A percentile compares a stretch with the other conserved stretches of the same genome.
Evolutionary conservation across 116 monocot species (phyloP).

Genomic region (Thalassia testudinum): DNA sequence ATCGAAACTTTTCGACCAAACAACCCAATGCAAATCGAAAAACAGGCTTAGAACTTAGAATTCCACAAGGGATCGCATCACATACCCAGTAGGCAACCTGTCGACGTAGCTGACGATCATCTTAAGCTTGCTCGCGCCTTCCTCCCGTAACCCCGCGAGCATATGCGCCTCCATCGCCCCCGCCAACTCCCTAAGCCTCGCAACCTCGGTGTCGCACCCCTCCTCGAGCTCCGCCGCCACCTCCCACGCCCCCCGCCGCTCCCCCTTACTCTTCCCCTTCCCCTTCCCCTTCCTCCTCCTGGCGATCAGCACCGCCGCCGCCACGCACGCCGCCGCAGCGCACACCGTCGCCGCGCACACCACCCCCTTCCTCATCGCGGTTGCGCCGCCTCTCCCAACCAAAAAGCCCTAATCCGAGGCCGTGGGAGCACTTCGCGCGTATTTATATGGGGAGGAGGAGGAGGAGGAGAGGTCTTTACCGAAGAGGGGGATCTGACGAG

Average conservation of each 20-base stretch:
- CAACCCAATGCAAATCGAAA: background rate
- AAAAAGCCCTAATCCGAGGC: no score
- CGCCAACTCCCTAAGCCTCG: conserved; percentile 56
- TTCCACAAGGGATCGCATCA: background rate
- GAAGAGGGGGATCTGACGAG: no score
- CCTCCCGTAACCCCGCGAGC: conserved; percentile 80
- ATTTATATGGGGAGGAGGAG: no score
- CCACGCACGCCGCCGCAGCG: conserved; percentile 33
- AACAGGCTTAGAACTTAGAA: background rate
- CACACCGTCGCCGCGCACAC: conserved; percentile 22
- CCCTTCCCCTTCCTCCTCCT: conserved; percentile 28
- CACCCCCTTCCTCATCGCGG: conserved; percentile 32
- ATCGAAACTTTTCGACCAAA: background rate
- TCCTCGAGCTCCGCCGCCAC: conserved; percentile 54
- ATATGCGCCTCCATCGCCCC: conserved; percentile 81
- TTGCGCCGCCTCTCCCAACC: background rate
- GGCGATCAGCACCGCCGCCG: conserved; percentile 33
- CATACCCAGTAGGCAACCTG: conserved; percentile 83
- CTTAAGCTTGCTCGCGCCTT: conserved; percentile 84
- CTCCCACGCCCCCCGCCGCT: conserved; percentile 28
- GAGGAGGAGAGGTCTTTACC: no score
- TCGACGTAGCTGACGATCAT: conserved; percentile 97
- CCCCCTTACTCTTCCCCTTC: conserved; percentile 24
- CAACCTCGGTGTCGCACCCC: conserved; percentile 36
- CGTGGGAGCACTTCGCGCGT: no score